phyloP scores from a whole-genome alignment of 768 basidiomycete species.

The Leccinellum rugosiceps region DNA sequence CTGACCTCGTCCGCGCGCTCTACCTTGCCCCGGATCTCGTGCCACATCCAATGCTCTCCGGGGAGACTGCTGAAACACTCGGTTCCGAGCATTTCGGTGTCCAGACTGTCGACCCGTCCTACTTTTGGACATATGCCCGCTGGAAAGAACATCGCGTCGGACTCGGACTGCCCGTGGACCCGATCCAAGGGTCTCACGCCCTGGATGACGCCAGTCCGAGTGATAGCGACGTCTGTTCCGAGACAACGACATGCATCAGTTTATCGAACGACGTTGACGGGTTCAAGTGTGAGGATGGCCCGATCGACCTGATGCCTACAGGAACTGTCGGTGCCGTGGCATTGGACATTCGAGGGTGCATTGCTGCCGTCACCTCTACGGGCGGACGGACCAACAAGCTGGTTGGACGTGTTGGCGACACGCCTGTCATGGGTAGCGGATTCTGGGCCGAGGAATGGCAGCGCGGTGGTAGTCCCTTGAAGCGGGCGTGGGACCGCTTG shows the following conservation, averaged over 20 bases:
- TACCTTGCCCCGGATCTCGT: slow-evolving; percentile 64
- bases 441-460: slow-evolving; percentile 86
- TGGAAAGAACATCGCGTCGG: slow-evolving; percentile 78
- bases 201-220: background rate
- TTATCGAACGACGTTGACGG: slow-evolving; percentile 6
- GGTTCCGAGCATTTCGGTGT: slow-evolving; percentile 51
- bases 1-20: slow-evolving; percentile 61
- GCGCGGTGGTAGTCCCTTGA: slow-evolving; percentile 30
- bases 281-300: slow-evolving; percentile 6
- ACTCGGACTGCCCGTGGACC: slow-evolving; percentile 70
- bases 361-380: slow-evolving; percentile 72
- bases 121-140: slow-evolving; percentile 71
- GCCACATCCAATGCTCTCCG: slow-evolving; percentile 73
- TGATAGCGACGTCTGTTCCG: slow-evolving; percentile 5
- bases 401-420: slow-evolving; percentile 80
- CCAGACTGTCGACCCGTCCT: slow-evolving; percentile 65
- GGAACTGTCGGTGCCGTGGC: slow-evolving; percentile 88
- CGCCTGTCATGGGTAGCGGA: slow-evolving; percentile 71
- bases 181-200: slow-evolving; percentile 36
- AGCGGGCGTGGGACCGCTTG: slow-evolving; percentile 39
- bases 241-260: slow-evolving; percentile 17
- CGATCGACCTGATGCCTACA: slow-evolving; percentile 59
- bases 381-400: slow-evolving; percentile 84
- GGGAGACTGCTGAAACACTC: slow-evolving; percentile 56
- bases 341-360: slow-evolving; percentile 69